Base-by-base conservation (phyloP, 345 rosid species). In the Bretschneidera sinensis region DNA sequence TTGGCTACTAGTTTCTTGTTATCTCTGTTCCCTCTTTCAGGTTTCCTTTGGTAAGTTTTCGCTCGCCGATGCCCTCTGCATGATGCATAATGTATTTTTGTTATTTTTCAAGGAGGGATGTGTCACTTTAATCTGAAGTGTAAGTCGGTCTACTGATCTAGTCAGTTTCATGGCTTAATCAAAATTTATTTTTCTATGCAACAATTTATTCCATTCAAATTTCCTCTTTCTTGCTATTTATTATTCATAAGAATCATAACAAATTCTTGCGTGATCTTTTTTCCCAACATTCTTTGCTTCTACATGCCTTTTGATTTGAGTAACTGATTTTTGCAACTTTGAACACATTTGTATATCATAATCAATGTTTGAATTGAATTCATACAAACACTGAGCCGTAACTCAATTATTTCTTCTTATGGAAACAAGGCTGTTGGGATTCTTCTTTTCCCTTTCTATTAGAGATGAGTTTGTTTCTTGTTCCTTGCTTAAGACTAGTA, bases 1-100 rank as follows among this genome's bases (percentile, higher is more conserved):
- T 87, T 17, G 92, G 95, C 65, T 89, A 89, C 81, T 92, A 82
- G 73, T 53, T 28, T 35, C 45, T 13, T 39, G 16, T 39, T 48
- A 39, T 49, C 39, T 24, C 10, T 35, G 5, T 47, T 10, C 5
- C 16, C 52, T 17, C 25, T 68, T 64, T 43, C 16, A 21, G 19
- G 21, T 9, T 50, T 59, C 50, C n/a, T 22, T 10, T 68, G 76
- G 76, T 78, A 43, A 52, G 69, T 53, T 58, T 68, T 54, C 35
- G n/a, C 54, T 25, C 0, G 50, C 22, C 14, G 21, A 8, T 11
- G 20, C 34, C 18, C 17, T n/a, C 33, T 45, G 49, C 49, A 45
- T 45, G 49, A 45, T 2, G 8, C 33, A 28, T 2, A 28, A 2
- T 28, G 8, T 28, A 8, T 8, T 8, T 28, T 28, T 28, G 5